Evolutionary conservation across 1,284 basidiomycete species (phyloP).

Genomic region (Trametes sp.): DNA sequence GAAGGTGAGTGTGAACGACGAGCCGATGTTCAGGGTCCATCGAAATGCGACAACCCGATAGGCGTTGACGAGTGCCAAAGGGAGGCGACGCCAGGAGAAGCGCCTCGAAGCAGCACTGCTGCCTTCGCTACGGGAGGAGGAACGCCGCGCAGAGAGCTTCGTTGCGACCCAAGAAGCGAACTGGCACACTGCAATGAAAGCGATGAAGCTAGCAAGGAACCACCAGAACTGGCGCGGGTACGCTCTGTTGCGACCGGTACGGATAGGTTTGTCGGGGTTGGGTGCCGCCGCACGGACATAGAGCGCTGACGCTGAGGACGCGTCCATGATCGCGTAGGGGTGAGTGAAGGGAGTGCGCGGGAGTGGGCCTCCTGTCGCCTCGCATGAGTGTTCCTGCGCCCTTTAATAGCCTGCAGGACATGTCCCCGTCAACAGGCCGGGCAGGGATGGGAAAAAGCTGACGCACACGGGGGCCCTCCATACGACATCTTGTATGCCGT

Average conservation of each 20-base stretch:
- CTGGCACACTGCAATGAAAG: constrained; percentile 49
- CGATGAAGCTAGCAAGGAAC: constrained; percentile 51
- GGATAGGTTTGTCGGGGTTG: constrained; percentile 28
- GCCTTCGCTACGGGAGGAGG: constrained; percentile 34
- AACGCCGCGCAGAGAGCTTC: constrained; percentile 28
- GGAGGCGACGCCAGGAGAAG: constrained; percentile 43
- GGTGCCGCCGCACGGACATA: background rate
- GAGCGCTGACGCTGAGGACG: constrained; percentile 1
- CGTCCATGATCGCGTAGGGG: constrained; percentile 1
- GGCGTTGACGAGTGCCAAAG: constrained; percentile 48
- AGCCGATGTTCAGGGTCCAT: constrained; percentile 53
- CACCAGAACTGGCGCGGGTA: constrained; percentile 56
- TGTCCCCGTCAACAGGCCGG: background rate
- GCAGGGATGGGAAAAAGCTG: constrained; percentile 22
- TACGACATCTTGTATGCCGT: constrained; percentile 6
- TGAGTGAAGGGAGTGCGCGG: background rate
- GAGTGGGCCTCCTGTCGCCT: background rate
- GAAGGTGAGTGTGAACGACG: constrained; percentile 53
- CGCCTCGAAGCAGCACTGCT: constrained; percentile 12
- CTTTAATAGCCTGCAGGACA: constrained; percentile 9
- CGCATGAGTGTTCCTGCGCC: background rate
- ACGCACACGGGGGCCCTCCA: background rate
- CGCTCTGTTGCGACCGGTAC: constrained; percentile 18
- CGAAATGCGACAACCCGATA: constrained; percentile 60
- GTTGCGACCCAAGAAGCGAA: constrained; percentile 37